Base-by-base conservation (phyloP, 2,329 filamentous ascomycete genomes). In the Aspergillus brunneoviolaceus region DNA sequence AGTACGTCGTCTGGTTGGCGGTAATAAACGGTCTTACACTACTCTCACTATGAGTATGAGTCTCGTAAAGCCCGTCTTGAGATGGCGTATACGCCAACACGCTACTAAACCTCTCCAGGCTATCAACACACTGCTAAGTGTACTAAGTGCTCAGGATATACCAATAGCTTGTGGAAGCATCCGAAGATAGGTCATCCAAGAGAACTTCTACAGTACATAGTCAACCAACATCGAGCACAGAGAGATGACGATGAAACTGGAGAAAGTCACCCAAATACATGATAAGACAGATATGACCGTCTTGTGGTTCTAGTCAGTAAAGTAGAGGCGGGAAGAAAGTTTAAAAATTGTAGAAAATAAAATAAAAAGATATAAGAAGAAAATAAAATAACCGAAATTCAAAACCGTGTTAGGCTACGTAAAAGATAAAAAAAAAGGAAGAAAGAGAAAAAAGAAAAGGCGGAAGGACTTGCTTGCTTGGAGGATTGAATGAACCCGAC, bases 401-500 rank as follows among this genome's bases (percentile, higher is more conserved):
- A 25, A 39, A 35, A 33, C 33, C 14, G 29, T 33, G 16, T 9
- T n/a, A 23, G 51, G 35, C 21, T 53, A 45, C 19, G 31, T n/a
- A n/a, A 49, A 45, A 3, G 42, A 23, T 53, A 54, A 42, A 57
- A 35, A 31, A 45, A 42, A 27, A 23, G 23, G 1, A 60, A 39
- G 21, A 50, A 21, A 35, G 4, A n/a, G 31, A 29, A 27, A 31
- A 31, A 51, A 51, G 25, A 16, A 42, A 42, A 19, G 11, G 16
- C 39, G 39, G 19, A 21, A 16, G 45, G 54, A 55, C 53, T 25
- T 25, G 53, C 45, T 25, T 25, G 53, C 53, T 48, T 45, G 52
- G 52, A 21, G 25, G n/a, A 55, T 55, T 55, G 53, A 55, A 55
- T 21, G 53, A 55, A 48, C 33, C 53, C 53, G 53, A 55, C 53